Conservation (phyloP, 176 grass and related monocot species). For the Tillandsia leiboldiana region DNA sequence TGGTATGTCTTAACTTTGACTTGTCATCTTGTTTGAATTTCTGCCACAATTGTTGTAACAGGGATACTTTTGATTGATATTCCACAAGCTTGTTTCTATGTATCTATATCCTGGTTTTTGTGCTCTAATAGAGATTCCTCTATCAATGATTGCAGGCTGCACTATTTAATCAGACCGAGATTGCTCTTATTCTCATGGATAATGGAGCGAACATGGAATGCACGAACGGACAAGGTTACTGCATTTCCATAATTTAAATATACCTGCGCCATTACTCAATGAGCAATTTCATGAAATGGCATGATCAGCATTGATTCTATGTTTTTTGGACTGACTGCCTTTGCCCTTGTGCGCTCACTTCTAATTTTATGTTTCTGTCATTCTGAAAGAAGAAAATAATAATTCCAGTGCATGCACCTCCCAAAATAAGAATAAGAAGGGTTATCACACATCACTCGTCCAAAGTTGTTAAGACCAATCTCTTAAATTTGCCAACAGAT, state of each 20-base stretch:
- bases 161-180: conserved; percentile 98
- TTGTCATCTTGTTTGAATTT: background rate
- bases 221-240: conserved; percentile 89
- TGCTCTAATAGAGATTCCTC: conserved; percentile 5
- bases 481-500: background rate
- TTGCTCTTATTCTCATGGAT: conserved; percentile 87
- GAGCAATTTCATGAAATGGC: conserved; percentile 14
- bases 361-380: background rate
- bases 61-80: conserved; percentile 5
- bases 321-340: too few relatives aligned
- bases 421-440: too few relatives aligned
- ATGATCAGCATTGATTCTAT: background rate
- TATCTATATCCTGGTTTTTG: background rate
- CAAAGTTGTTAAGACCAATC: background rate
- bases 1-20: conserved; percentile 42
- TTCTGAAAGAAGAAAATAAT: background rate
- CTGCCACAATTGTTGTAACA: background rate
- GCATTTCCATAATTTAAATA: conserved; percentile 5
- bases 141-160: conserved; percentile 58
- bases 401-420: too few relatives aligned
- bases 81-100: background rate
- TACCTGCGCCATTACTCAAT: conserved; percentile 8
- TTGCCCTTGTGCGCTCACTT: too few relatives aligned
- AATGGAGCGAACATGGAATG: conserved; percentile 70
- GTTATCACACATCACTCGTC: too few relatives aligned